A percentile compares a stretch with the other conserved stretches of the same genome.
Evolutionary conservation across 495 filamentous ascomycete genomes (phyloP).

Genomic region (Annulohypoxylon bovei): DNA sequence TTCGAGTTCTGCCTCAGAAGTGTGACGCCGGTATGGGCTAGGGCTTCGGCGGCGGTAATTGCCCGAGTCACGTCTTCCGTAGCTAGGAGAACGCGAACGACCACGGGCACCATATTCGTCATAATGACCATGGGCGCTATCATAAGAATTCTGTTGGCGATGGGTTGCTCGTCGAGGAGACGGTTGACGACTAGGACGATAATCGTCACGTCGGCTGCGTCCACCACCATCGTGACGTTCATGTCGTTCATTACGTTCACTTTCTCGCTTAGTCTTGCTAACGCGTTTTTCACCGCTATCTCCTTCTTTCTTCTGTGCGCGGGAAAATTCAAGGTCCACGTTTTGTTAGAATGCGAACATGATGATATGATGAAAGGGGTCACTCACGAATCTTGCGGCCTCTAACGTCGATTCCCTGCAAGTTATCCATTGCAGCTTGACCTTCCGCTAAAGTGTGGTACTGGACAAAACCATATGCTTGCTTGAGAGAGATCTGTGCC

Average conservation of each 20-base stretch:
- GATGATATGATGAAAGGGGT: background rate
- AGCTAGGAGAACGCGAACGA: slow-evolving; percentile 74
- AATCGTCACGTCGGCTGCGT: slow-evolving; percentile 72
- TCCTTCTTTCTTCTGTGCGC: slow-evolving; percentile 81
- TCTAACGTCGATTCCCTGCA: slow-evolving; percentile 81
- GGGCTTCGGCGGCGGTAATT: slow-evolving; percentile 69
- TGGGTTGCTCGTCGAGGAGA: slow-evolving; percentile 59
- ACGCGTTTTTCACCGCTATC: slow-evolving; percentile 54
- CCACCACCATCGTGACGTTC: slow-evolving; percentile 49
- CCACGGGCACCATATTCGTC: slow-evolving; percentile 59
- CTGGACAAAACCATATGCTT: slow-evolving; percentile 97
- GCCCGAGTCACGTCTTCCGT: slow-evolving; percentile 56
- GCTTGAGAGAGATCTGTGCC: slow-evolving; percentile 95
- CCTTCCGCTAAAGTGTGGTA: slow-evolving; percentile 82
- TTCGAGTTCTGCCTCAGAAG: slow-evolving; percentile 69
- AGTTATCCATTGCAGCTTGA: slow-evolving; percentile 72
- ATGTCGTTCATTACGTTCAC: slow-evolving; percentile 51
- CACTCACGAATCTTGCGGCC: slow-evolving; percentile 92
- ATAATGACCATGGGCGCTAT: slow-evolving; percentile 51
- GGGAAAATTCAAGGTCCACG: slow-evolving; percentile 92
- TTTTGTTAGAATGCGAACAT: slow-evolving; percentile 17
- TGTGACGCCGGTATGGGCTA: slow-evolving; percentile 65
- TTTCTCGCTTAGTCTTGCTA: slow-evolving; percentile 54
- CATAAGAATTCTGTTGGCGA: slow-evolving; percentile 53
- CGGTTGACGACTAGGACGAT: slow-evolving; percentile 65